Evolutionary conservation across 371 early-diverging fungal species (phyloP).

Genomic region (Blastocladiella emersonii): DNA sequence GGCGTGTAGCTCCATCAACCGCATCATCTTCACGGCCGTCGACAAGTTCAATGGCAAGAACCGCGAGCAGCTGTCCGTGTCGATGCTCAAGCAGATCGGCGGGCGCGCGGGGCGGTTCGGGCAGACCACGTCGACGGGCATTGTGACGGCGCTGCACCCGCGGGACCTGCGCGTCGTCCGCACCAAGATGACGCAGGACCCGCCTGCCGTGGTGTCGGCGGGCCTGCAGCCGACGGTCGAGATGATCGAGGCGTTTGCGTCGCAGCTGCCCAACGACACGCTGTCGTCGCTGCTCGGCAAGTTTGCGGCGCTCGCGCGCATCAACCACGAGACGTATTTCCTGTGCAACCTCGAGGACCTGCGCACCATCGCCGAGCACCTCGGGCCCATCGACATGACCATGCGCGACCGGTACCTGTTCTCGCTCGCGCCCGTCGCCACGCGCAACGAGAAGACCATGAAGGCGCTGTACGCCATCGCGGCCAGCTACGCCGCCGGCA

Average conservation of each 20-base stretch:
- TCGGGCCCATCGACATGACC: conserved; percentile 43
- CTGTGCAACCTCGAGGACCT: conserved; percentile 48
- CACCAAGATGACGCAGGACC: conserved; percentile 8
- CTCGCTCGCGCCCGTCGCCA: conserved; percentile 46
- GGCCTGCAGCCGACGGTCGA: conserved; percentile 65
- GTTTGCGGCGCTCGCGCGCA: conserved; percentile 49
- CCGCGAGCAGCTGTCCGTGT: conserved; percentile 34
- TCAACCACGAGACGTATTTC: conserved; percentile 49
- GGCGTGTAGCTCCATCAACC: conserved; percentile 54
- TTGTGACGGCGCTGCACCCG: conserved; percentile 17
- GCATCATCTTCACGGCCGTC: conserved; percentile 63
- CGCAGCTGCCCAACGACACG: conserved; percentile 43
- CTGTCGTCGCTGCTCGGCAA: conserved; percentile 7
- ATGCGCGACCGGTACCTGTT: conserved; percentile 50
- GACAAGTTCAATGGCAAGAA: conserved; percentile 62
- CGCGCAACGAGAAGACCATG: conserved; percentile 20
- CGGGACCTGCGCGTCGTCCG: conserved; percentile 18
- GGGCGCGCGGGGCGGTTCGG: conserved; percentile 89
- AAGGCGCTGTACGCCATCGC: conserved; percentile 6
- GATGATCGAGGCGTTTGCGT: conserved; percentile 63
- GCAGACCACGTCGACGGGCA: conserved; percentile 16
- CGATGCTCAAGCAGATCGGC: conserved; percentile 85
- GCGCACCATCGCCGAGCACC: conserved; percentile 39
- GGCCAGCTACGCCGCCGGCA: neutral
- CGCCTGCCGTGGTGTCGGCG: conserved; percentile 33